These are phyloP conservation scores for Arthrobotrys sphaeroides DNA, from an alignment of 2,329 filamentous ascomycete genomes.

Conservation along the genomic window DNA sequence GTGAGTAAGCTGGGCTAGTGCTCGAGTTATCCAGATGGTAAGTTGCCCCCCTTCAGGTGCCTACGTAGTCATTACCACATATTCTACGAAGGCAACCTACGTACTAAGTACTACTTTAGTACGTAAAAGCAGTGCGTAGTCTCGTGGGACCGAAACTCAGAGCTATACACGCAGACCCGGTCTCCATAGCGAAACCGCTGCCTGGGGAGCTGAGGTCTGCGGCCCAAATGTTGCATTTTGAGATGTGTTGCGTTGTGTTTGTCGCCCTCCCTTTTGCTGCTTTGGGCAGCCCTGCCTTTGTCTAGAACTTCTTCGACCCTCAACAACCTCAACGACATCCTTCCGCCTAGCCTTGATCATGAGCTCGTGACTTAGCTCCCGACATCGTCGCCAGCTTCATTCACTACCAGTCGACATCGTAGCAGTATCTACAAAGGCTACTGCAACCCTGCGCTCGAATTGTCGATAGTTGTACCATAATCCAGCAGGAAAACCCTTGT, in stretches of 20 bases:
- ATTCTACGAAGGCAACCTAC: too few relatives aligned
- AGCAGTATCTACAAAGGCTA: neutral
- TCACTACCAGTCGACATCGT: too few relatives aligned
- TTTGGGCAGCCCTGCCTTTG: conserved; percentile 15
- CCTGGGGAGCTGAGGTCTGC: neutral
- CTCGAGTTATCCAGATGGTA: too few relatives aligned
- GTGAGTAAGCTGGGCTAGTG: too few relatives aligned
- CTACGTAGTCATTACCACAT: too few relatives aligned
- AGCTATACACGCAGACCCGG: too few relatives aligned
- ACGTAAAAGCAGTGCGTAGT: too few relatives aligned
- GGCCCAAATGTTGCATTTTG: conserved; percentile 41
- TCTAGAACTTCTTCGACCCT: conserved; percentile 9
- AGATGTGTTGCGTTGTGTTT: conserved; percentile 42
- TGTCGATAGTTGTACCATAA: neutral
- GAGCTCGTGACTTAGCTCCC: conserved; percentile 52
- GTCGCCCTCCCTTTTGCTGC: conserved; percentile 1
- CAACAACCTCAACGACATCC: conserved; percentile 43
- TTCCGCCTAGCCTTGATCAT: too few relatives aligned
- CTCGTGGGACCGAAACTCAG: too few relatives aligned
- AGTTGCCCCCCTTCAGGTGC: too few relatives aligned
- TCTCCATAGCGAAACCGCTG: too few relatives aligned
- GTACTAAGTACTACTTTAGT: too few relatives aligned
- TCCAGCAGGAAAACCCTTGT: neutral
- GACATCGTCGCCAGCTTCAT: conserved; percentile 34
- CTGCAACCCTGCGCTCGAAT: neutral